Conservation (phyloP, 768 basidiomycete species). For the Pisolithus marmoratus region DNA sequence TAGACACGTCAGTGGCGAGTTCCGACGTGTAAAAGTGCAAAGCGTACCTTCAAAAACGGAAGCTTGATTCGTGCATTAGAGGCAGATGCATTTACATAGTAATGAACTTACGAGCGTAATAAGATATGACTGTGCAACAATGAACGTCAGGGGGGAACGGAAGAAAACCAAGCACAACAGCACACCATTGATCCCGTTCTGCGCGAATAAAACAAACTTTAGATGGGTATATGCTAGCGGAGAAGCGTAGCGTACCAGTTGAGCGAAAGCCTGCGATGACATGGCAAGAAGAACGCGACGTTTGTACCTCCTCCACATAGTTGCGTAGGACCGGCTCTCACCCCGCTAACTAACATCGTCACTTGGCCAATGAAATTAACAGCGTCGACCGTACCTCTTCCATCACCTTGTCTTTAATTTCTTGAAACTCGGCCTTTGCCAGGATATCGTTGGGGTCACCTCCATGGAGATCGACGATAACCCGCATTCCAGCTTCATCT, state of each 20-base stretch:
- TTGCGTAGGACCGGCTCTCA: conserved; percentile 67
- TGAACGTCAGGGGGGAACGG: conserved; percentile 4
- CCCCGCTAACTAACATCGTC: conserved; percentile 49
- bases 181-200: conserved; percentile 94
- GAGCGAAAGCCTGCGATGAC: conserved; percentile 94
- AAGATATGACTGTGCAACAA: conserved; percentile 71
- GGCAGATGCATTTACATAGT: not conserved
- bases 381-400: conserved; percentile 48
- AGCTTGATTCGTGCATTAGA: conserved; percentile 38
- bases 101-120: conserved; percentile 75
- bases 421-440: conserved; percentile 80
- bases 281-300: conserved; percentile 87
- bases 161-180: conserved; percentile 2
- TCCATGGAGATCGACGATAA: conserved; percentile 87
- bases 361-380: not conserved
- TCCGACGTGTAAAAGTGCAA: not conserved
- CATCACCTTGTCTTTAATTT: conserved; percentile 78
- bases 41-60: conserved; percentile 83
- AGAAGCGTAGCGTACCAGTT: conserved; percentile 57
- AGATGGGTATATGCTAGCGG: not conserved
- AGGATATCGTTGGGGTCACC: conserved; percentile 61
- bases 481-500: conserved; percentile 77
- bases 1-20: conserved; percentile 7
- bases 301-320: conserved; percentile 86
- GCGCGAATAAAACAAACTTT: conserved; percentile 2